Base-by-base conservation (phyloP, 768 basidiomycete genomes). In the Rubroboletus pulcherrimus region DNA sequence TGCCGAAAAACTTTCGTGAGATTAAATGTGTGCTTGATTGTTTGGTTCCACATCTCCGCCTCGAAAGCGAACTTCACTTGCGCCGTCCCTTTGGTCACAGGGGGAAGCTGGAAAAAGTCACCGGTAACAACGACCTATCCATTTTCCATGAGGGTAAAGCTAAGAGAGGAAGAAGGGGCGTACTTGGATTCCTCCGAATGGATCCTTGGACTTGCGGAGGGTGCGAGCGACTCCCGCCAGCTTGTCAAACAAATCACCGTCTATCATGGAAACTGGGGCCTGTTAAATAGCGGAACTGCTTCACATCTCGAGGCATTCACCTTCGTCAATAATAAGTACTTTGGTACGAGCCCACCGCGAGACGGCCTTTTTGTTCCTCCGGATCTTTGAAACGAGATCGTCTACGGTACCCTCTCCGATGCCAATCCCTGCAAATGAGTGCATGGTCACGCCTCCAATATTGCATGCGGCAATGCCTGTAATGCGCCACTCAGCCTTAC, bases 21-120 rank as follows among this genome's bases (percentile, higher is more conserved):
- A 67, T 98, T 98, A 67, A 93, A 94, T 0, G 88, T 93, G 58
- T 86, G 79, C 56, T 86, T 75, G 60, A 99, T 82, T 4, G 86
- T 76, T 60, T 86, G 72, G 35, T 72, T 74, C 97, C 97, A 98
- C 51, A 74, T 70, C 17, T 81, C 73, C 0, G 93, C 94, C 65
- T 99, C 94, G 66, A 99, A 99, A 1, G 92, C 93, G 64, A 98
- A 98, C 65, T 86, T 92, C 41, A 90, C 82, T 50, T 72, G 59
- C 0, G 68, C 68, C n/a, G 66, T 53, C 26, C 80, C 77, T 68
- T 86, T 94, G 7, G 77, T 77, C 0, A 98, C 94, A 2, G 97
- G 97, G 0, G 97, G 97, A 5, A 99, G 81, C 69, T 99, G 96
- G 75, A 98, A 98, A 75, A 98, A 98, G 68, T 99, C 97, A 8